These are phyloP conservation scores for Sporothrix euskadiensis DNA, from an alignment of 2,329 filamentous ascomycete species.

Conservation along the genomic window DNA sequence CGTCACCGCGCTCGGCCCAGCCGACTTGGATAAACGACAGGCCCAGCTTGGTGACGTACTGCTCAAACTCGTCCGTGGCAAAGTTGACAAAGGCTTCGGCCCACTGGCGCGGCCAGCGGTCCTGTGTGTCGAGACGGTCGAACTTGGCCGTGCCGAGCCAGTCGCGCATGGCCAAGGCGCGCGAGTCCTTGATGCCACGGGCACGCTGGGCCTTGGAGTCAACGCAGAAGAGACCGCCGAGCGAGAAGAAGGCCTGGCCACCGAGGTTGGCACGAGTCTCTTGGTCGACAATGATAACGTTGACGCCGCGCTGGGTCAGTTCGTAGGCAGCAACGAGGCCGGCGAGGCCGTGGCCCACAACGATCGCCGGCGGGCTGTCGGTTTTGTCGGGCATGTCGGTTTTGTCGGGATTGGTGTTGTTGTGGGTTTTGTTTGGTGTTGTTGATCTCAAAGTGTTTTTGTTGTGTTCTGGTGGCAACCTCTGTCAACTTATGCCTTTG, in stretches of 20 bases:
- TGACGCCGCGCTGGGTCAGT: constrained; percentile 53
- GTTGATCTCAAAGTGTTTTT: background rate
- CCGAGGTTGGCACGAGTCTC: constrained; percentile 58
- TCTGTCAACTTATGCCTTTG: background rate
- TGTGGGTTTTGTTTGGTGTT: background rate
- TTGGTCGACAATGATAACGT: constrained; percentile 57
- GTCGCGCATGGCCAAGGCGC: constrained; percentile 58
- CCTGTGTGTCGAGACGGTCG: constrained; percentile 54
- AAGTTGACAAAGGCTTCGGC: constrained; percentile 66
- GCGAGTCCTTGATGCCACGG: constrained; percentile 59
- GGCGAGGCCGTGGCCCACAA: constrained; percentile 58
- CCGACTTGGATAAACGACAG: constrained; percentile 56
- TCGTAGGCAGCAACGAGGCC: constrained; percentile 62
- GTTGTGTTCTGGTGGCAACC: background rate
- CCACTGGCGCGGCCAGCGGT: constrained; percentile 61
- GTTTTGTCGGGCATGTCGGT: constrained; percentile 4
- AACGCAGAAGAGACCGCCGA: constrained; percentile 62
- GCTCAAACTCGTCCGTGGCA: constrained; percentile 59
- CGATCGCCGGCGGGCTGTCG: constrained; percentile 48
- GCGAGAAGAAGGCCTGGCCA: constrained; percentile 65
- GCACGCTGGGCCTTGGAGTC: constrained; percentile 58
- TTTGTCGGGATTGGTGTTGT: background rate
- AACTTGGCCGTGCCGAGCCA: constrained; percentile 61
- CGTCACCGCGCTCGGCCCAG: constrained; percentile 63
- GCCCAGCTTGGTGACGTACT: constrained; percentile 56